Evolutionary conservation across 768 basidiomycete species (phyloP).

Genomic region (Phanerochaete carnosa): DNA sequence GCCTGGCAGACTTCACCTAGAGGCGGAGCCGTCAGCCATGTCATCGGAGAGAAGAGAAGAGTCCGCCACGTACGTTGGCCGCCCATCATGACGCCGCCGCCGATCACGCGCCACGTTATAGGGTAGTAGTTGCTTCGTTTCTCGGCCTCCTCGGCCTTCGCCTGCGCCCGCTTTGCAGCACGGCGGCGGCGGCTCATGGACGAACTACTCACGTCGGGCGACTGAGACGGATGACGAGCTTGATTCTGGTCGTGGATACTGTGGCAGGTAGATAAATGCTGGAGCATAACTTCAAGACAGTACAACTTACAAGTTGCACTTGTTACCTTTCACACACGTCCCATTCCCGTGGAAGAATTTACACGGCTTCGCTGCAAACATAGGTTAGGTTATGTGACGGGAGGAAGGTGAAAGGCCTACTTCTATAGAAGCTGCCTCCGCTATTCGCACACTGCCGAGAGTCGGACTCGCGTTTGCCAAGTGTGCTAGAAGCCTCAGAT

Average conservation of each 20-base stretch:
- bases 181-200: neutral
- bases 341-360: conserved; percentile 6
- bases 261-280: neutral
- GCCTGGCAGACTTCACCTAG: conserved; percentile 25
- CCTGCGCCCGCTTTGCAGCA: neutral
- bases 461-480: neutral
- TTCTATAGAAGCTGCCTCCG: conserved; percentile 5
- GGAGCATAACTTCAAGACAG: neutral
- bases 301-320: conserved; percentile 14
- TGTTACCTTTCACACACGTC: conserved; percentile 10
- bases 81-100: conserved; percentile 72
- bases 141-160: conserved; percentile 32
- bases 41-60: neutral
- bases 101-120: conserved; percentile 73
- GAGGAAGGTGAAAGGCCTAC: neutral
- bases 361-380: conserved; percentile 3
- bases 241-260: conserved; percentile 2
- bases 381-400: neutral
- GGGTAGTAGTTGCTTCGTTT: conserved; percentile 48
- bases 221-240: neutral
- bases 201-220: neutral
- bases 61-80: conserved; percentile 25
- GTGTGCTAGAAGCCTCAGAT: neutral
- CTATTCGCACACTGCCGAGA: conserved; percentile 1
- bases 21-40: neutral